Percentiles rank a stretch among this genome's conserved stretches.
Conservation (phyloP, 768 basidiomycete species). For the Russula griseocarnosa region DNA sequence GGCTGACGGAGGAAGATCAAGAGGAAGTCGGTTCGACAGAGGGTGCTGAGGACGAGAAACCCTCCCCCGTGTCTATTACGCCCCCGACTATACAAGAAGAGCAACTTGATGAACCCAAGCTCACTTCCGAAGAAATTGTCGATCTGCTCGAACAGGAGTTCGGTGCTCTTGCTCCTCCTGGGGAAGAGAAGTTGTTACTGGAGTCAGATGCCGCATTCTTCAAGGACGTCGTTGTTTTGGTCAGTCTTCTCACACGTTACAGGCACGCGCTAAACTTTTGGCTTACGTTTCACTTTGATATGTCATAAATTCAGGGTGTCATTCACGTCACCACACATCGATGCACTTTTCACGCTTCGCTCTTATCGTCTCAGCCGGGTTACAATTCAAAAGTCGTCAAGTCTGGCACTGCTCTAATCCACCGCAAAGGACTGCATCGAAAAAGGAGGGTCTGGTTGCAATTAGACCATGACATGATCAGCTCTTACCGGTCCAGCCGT, state of each 20-base stretch:
- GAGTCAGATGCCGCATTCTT: conserved; percentile 52
- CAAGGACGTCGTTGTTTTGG: conserved; percentile 48
- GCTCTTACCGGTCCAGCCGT: conserved; percentile 51
- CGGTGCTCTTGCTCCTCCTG: conserved; percentile 45
- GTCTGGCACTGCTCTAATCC: conserved; percentile 48
- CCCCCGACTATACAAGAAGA: conserved; percentile 18
- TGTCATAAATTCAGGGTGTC: conserved; percentile 43
- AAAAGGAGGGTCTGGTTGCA: conserved; percentile 59
- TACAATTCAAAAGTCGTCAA: conserved; percentile 41
- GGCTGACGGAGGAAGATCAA: not conserved
- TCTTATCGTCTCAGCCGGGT: conserved; percentile 45
- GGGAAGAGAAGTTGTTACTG: conserved; percentile 48
- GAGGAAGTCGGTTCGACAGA: conserved; percentile 27
- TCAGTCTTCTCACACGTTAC: conserved; percentile 31
- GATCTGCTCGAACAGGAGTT: conserved; percentile 53
- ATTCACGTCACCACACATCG: conserved; percentile 65
- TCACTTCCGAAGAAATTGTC: conserved; percentile 48
- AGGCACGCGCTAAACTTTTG: conserved; percentile 20
- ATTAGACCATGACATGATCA: conserved; percentile 56
- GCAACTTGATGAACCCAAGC: conserved; percentile 34
- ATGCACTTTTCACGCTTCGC: conserved; percentile 59
- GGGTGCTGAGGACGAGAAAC: conserved; percentile 28
- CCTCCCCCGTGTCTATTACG: not conserved
- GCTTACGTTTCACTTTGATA: conserved; percentile 10
- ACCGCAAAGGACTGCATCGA: conserved; percentile 43